Evolutionary conservation across 306 rosid genomes (phyloP).

Genomic region (Begonia fuchsioides): DNA sequence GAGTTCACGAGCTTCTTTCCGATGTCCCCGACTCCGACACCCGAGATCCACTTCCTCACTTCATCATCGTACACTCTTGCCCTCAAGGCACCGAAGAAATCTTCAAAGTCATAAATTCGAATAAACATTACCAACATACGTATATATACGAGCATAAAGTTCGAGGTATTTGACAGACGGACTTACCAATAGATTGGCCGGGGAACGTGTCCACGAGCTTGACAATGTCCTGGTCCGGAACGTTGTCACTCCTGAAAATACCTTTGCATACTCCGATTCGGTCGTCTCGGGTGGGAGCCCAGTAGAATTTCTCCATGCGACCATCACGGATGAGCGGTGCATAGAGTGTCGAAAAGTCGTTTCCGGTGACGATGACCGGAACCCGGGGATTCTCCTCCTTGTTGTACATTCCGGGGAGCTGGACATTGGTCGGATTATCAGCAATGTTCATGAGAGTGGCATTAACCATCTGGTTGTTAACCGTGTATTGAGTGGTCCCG

Average conservation of each 20-base stretch:
- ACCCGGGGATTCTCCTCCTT: slow-evolving; percentile 92
- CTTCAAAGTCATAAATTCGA: slow-evolving; percentile 6
- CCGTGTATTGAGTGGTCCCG: slow-evolving; percentile 95
- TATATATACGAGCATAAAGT: too few relatives aligned
- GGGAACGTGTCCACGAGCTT: slow-evolving; percentile 91
- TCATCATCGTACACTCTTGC: slow-evolving; percentile 45
- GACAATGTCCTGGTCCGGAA: slow-evolving; percentile 29
- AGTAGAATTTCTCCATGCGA: slow-evolving; percentile 99
- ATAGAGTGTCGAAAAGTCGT: slow-evolving; percentile 90
- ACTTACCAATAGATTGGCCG: slow-evolving; percentile 84
- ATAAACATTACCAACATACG: too few relatives aligned
- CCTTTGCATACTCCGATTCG: slow-evolving; percentile 83
- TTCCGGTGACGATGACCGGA: slow-evolving; percentile 91
- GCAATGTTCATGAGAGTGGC: slow-evolving; percentile 99
- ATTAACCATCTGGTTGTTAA: slow-evolving; percentile 97
- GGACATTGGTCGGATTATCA: slow-evolving; percentile 87
- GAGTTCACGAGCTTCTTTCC: slow-evolving; percentile 47
- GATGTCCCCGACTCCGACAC: slow-evolving; percentile 15
- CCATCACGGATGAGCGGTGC: slow-evolving; percentile 99
- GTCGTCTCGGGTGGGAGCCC: slow-evolving; percentile 93
- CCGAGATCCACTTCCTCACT: slow-evolving; percentile 36
- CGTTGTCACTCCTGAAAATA: slow-evolving; percentile 55
- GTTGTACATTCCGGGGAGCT: slow-evolving; percentile 99
- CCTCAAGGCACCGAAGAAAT: slow-evolving; percentile 39
- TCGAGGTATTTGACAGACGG: too few relatives aligned